Evolutionary conservation across 2,329 filamentous ascomycete species (phyloP), one percentile per base, ranked within the genome.

Genomic region (Exophiala phaeomuriformis): DNA sequence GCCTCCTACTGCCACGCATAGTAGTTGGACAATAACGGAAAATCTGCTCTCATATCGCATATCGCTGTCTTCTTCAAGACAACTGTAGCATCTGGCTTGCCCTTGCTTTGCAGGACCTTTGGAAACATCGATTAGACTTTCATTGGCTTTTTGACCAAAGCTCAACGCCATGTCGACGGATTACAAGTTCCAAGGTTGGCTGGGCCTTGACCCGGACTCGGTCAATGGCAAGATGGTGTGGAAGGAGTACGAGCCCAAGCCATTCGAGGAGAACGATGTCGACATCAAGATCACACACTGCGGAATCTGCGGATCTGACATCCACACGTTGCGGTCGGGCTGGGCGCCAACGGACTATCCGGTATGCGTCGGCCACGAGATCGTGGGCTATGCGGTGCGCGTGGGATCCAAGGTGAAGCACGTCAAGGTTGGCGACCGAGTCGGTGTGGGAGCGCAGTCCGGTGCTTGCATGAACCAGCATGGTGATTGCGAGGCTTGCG

Each of bases 201-300:
- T 80, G 60, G 79, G 75, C 63, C 72, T 76, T 35, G 75, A 76
- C 66, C 62, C 71, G 32, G 67, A 68, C 54, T 68, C 77, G 8
- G 74, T 68, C 33, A 64, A 79, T 49, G 79, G 79, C 53, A 78
- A 78, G 27, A 61, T 64, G 60, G 56, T 59, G 31, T 64, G 61
- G 62, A 52, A 59, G 46, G 56, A 53, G 19, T 75, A 69, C 63
- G 61, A 63, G 6, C 70, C 71, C 2, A 73, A 73, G 51, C 66
- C 69, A 7, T 73, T 70, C 54, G 75, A 80, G 19, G 79, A 83
- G 63, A 78, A 73, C n/a, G 83, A 86, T 58, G 71, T 86, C 49
- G 83, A 86, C 63, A 82, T 86, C 61, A 74, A 79, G 64, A 70
- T 86, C 59, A 78, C 80, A 2, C 82, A 85, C 70, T 85, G 81